Percentiles rank a stretch among this genome's conserved stretches.
Evolutionary conservation across 768 basidiomycete species (phyloP).

Genomic region (Solioccasus polychromus): DNA sequence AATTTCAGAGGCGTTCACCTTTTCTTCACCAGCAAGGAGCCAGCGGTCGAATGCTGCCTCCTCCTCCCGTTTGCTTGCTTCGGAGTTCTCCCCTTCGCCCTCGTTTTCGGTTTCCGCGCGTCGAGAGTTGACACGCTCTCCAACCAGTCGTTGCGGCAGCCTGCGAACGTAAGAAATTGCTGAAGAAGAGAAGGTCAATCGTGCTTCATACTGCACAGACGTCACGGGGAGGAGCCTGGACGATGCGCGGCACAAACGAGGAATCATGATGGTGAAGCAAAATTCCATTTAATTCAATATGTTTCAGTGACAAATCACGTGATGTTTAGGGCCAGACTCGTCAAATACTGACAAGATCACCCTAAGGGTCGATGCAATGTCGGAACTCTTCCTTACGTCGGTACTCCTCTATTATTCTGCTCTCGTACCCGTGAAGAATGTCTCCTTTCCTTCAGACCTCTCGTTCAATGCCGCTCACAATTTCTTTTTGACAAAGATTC

Average conservation of each 20-base stretch:
- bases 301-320: conserved; percentile 18
- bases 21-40: conserved; percentile 14
- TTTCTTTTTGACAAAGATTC: conserved; percentile 52
- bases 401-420: conserved; percentile 53
- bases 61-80: conserved; percentile 7
- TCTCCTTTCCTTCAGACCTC: conserved; percentile 41
- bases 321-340: conserved; percentile 19
- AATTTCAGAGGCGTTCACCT: conserved; percentile 17
- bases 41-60: conserved; percentile 14
- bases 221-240: conserved; percentile 7
- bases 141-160: conserved; percentile 6
- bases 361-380: not conserved
- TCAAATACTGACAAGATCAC: not conserved
- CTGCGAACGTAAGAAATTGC: conserved; percentile 10
- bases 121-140: conserved; percentile 4
- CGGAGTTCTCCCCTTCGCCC: conserved; percentile 1
- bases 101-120: conserved; percentile 2
- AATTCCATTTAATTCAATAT: conserved; percentile 17
- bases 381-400: conserved; percentile 31
- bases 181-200: conserved; percentile 22
- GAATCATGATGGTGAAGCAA: conserved; percentile 21
- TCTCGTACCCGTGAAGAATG: conserved; percentile 41
- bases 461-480: conserved; percentile 44
- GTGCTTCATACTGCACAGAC: conserved; percentile 9
- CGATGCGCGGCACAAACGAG: conserved; percentile 16